Evolutionary conservation across 306 rosid genomes (phyloP).

Genomic region (Dicorynia guianensis): DNA sequence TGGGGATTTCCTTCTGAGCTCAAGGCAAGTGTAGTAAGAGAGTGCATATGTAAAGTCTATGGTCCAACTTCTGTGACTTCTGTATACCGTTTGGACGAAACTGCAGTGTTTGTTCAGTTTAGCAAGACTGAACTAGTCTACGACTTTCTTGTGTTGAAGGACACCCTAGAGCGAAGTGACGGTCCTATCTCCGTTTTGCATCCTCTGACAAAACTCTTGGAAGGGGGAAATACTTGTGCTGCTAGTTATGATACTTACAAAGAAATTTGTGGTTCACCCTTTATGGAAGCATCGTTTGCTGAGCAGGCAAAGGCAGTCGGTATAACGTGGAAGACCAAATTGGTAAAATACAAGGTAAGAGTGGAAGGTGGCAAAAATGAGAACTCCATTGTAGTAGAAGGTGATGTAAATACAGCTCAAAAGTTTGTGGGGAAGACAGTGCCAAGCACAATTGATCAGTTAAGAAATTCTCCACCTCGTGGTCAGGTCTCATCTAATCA

Average conservation of each 20-base stretch:
- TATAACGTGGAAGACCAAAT: conserved; percentile 57
- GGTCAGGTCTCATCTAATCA: conserved; percentile 37
- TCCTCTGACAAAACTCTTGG: conserved; percentile 72
- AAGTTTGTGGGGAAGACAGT: conserved; percentile 17
- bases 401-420: conserved; percentile 31
- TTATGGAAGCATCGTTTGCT: conserved; percentile 64
- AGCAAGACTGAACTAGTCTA: conserved; percentile 61
- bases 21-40: conserved; percentile 66
- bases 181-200: conserved; percentile 72
- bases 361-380: conserved; percentile 35
- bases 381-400: conserved; percentile 19
- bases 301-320: conserved; percentile 81
- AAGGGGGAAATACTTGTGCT: conserved; percentile 73
- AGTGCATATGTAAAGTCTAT: conserved; percentile 68
- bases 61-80: conserved; percentile 64
- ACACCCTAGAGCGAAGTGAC: conserved; percentile 63
- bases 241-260: conserved; percentile 78
- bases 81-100: conserved; percentile 78
- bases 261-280: conserved; percentile 71
- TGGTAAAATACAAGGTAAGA: conserved; percentile 44
- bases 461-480: conserved; percentile 36
- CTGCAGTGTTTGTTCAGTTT: conserved; percentile 79
- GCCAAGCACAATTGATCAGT: conserved; percentile 43
- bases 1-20: conserved; percentile 81
- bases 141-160: conserved; percentile 74